A percentile compares a stretch with the other conserved stretches of the same genome.
Evolutionary conservation across 1,284 basidiomycete genomes (phyloP).

Genomic region (Melampsora medusae): DNA sequence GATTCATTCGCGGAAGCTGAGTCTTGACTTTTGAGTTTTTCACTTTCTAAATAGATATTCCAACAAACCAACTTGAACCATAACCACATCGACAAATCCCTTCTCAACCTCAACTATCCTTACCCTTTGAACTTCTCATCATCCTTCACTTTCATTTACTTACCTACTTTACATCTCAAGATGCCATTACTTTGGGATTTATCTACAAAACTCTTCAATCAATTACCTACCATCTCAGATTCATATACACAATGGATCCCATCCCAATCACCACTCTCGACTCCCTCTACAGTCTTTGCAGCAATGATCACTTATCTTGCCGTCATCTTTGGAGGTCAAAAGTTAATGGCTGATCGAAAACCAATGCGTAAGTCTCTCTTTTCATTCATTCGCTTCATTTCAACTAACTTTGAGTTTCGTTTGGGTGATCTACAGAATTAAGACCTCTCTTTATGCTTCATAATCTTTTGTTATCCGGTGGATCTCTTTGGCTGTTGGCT

Average conservation of each 20-base stretch:
- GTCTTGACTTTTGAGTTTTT: no score
- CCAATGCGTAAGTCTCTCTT: constrained; percentile 48
- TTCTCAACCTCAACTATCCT: no score
- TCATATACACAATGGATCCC: constrained; percentile 63
- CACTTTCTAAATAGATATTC: no score
- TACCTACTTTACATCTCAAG: no score
- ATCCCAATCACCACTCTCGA: constrained; percentile 76
- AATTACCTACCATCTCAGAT: constrained; percentile 17
- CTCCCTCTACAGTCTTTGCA: constrained; percentile 67
- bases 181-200: constrained; percentile 36
- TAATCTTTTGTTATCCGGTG: constrained; percentile 80
- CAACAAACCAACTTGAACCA: no score
- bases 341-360: constrained; percentile 68
- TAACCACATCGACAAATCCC: no score
- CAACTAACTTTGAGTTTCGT: constrained; percentile 46
- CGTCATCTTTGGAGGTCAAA: constrained; percentile 80
- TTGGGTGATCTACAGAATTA: constrained; percentile 69
- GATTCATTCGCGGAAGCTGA: no score
- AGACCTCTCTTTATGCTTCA: constrained; percentile 86
- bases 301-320: constrained; percentile 77
- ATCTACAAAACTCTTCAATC: constrained; percentile 17
- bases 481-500: constrained; percentile 74
- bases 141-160: no score
- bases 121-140: no score
- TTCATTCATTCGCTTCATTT: background rate